Evolutionary conservation across 208 protist species (phyloP).

Genomic region (Crithidia thermophila): DNA sequence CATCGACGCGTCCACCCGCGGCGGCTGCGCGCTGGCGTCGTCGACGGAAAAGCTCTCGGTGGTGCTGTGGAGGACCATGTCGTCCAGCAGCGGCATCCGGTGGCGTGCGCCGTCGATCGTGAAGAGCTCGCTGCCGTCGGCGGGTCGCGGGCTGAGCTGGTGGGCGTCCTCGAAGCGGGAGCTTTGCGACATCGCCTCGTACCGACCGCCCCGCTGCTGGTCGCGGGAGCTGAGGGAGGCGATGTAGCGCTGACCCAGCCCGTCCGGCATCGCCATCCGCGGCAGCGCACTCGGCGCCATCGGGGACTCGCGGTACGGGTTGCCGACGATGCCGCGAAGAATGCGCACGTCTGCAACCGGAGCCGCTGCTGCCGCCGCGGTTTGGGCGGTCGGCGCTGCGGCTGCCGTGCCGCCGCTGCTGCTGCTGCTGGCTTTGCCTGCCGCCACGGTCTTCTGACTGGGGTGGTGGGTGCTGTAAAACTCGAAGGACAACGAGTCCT

Average conservation of each 20-base stretch:
- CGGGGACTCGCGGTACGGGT: slow-evolving; percentile 1
- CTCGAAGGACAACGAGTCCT: slow-evolving; percentile 15
- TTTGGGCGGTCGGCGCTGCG: too few relatives aligned
- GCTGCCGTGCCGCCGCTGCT: too few relatives aligned
- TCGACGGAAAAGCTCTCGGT: slow-evolving; percentile 18
- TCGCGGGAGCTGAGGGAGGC: slow-evolving; percentile 1
- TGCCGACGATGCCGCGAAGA: background rate
- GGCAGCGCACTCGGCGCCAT: slow-evolving; percentile 18
- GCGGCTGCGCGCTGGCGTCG: slow-evolving; percentile 12
- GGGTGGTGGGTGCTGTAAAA: background rate
- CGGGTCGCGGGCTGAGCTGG: background rate
- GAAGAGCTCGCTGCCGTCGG: slow-evolving; percentile 1
- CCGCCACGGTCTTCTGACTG: background rate
- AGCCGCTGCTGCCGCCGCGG: too few relatives aligned
- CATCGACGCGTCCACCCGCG: slow-evolving; percentile 23
- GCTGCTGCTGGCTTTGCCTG: background rate
- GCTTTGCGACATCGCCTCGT: slow-evolving; percentile 20
- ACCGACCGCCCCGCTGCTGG: slow-evolving; percentile 7
- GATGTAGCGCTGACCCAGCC: slow-evolving; percentile 7
- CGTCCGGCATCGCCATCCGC: slow-evolving; percentile 5
- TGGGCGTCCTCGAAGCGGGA: slow-evolving; percentile 20
- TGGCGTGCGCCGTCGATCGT: background rate
- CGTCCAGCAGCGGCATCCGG: slow-evolving; percentile 9
- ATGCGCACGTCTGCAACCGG: background rate
- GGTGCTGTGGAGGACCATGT: slow-evolving; percentile 27